A percentile compares a stretch with the other conserved stretches of the same genome.
Conservation (phyloP, 495 filamentous ascomycete genomes). For the Zalerion maritima region DNA sequence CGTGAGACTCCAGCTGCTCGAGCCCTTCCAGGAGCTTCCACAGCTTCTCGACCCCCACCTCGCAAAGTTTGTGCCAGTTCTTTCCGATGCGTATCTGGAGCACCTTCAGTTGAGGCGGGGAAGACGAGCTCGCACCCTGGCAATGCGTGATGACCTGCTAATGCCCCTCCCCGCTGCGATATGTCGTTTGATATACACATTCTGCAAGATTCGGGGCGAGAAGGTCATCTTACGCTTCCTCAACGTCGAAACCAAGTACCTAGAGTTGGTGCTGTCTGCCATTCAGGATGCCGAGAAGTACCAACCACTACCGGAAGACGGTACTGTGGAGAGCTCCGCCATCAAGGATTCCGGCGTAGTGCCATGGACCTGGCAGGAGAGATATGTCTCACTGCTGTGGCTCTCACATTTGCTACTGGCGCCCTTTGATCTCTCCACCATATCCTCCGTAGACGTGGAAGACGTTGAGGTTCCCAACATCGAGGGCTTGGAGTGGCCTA, state of each 20-base stretch:
- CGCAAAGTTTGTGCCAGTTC: slow-evolving; percentile 50
- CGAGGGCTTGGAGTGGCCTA: slow-evolving; percentile 30
- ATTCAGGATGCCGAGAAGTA: slow-evolving; percentile 34
- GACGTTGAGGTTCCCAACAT: slow-evolving; percentile 18
- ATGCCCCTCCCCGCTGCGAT: slow-evolving; percentile 53
- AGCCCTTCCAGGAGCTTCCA: slow-evolving; percentile 89
- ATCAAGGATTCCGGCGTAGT: slow-evolving; percentile 7
- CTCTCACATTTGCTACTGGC: slow-evolving; percentile 83
- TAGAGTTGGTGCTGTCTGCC: slow-evolving; percentile 62
- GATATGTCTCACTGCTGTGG: slow-evolving; percentile 82
- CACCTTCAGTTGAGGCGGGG: slow-evolving; percentile 39
- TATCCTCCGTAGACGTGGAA: slow-evolving; percentile 46
- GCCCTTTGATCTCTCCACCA: slow-evolving; percentile 77
- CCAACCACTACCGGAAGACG: slow-evolving; percentile 1
- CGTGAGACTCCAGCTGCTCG: slow-evolving; percentile 38
- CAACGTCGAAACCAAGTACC: slow-evolving; percentile 68
- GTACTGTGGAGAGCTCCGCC: not conserved
- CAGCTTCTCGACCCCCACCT: slow-evolving; percentile 90
- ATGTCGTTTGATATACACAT: slow-evolving; percentile 65
- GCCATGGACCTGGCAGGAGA: slow-evolving; percentile 65
- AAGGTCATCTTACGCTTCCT: slow-evolving; percentile 85
- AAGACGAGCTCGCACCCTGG: slow-evolving; percentile 11
- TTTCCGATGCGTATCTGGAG: slow-evolving; percentile 61
- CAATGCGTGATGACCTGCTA: slow-evolving; percentile 27
- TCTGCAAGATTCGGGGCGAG: slow-evolving; percentile 88